A percentile compares a stretch with the other conserved stretches of the same genome.
Evolutionary conservation across 306 rosid species (phyloP).

Genomic region (Abrus precatorius): DNA sequence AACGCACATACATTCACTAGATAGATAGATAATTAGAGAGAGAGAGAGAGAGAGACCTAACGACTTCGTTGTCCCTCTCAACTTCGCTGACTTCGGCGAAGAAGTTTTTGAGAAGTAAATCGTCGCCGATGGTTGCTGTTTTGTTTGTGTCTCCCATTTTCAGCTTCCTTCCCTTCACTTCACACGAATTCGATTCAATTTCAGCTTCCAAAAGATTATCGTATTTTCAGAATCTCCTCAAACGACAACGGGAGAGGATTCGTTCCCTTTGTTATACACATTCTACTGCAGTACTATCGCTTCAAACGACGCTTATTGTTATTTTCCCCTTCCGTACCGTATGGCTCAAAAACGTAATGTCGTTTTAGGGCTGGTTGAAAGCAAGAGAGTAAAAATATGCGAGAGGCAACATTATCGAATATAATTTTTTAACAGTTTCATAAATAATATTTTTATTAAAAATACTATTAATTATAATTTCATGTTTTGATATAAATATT

Average conservation of each 20-base stretch:
- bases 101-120: slow-evolving; percentile 94
- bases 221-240: slow-evolving; percentile 25
- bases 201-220: slow-evolving; percentile 24
- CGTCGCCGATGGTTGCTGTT: slow-evolving; percentile 57
- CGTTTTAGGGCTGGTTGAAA: too few species aligned
- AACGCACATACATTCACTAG: not conserved
- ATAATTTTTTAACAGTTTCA: too few species aligned
- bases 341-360: not conserved
- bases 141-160: slow-evolving; percentile 58
- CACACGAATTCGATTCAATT: slow-evolving; percentile 26
- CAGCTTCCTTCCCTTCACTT: not conserved
- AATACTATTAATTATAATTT: too few species aligned
- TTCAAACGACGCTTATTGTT: slow-evolving; percentile 12
- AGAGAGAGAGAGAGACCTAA: slow-evolving; percentile 58
- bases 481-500: too few species aligned
- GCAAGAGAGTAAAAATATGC: too few species aligned
- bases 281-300: not conserved
- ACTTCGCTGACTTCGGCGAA: slow-evolving; percentile 99
- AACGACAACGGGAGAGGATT: slow-evolving; percentile 36
- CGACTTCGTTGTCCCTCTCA: slow-evolving; percentile 95
- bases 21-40: not conserved
- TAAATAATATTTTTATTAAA: too few species aligned
- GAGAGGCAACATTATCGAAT: too few species aligned
- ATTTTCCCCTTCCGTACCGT: not conserved
- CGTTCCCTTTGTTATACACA: not conserved